Percentiles rank a stretch among this genome's conserved stretches.
Conservation (phyloP, 805 yeast genomes). For the Nakazawaea pomicola region DNA sequence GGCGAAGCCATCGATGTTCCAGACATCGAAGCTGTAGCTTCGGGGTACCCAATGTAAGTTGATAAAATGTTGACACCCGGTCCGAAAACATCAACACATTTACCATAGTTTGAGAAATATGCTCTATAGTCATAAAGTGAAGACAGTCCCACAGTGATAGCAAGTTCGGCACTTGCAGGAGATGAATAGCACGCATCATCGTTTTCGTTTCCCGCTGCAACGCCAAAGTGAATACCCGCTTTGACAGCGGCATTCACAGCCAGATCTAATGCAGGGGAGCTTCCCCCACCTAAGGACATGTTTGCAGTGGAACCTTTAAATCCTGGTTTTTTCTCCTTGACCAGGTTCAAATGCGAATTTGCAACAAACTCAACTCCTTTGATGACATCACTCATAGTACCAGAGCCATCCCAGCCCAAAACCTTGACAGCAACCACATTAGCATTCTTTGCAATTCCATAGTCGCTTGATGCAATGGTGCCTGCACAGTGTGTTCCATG, state of each 20-base stretch:
- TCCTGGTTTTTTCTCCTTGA: slow-evolving; percentile 30
- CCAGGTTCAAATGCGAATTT: slow-evolving; percentile 38
- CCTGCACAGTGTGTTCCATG: slow-evolving; percentile 70
- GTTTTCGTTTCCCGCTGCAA: slow-evolving; percentile 61
- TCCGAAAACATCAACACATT: slow-evolving; percentile 48
- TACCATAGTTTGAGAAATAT: slow-evolving; percentile 49
- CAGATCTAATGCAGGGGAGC: slow-evolving; percentile 49
- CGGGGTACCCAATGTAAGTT: slow-evolving; percentile 47
- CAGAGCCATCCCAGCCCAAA: slow-evolving; percentile 53
- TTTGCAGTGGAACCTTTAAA: slow-evolving; percentile 59
- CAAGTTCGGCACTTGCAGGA: slow-evolving; percentile 56
- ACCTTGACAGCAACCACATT: slow-evolving; percentile 58
- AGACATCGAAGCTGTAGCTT: slow-evolving; percentile 48
- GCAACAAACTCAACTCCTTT: slow-evolving; percentile 61
- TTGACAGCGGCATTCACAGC: slow-evolving; percentile 56
- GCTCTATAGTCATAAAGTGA: slow-evolving; percentile 41
- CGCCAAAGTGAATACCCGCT: slow-evolving; percentile 55
- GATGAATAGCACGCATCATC: slow-evolving; percentile 55
- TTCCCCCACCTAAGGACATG: slow-evolving; percentile 60
- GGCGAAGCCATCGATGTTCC: slow-evolving; percentile 67
- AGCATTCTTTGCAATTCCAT: slow-evolving; percentile 60
- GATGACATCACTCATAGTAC: slow-evolving; percentile 56
- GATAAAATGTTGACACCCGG: slow-evolving; percentile 54
- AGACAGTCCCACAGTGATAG: slow-evolving; percentile 49
- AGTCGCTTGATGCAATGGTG: slow-evolving; percentile 51